Conservation (phyloP, 2,329 filamentous ascomycete species). For the Sporothrix pallida region DNA sequence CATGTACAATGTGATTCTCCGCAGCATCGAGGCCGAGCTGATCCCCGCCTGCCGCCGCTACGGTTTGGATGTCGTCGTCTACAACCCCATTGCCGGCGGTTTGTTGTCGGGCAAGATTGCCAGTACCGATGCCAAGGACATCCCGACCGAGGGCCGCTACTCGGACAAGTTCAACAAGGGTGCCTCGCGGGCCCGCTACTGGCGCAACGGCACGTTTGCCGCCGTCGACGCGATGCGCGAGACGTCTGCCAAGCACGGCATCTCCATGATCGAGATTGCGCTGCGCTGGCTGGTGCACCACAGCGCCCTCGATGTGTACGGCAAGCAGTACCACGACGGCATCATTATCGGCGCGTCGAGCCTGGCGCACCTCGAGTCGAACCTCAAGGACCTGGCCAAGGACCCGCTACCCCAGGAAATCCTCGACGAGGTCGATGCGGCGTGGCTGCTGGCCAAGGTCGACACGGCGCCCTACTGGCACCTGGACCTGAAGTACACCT, state of each 20-base stretch:
- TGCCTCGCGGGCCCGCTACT: slow-evolving; percentile 62
- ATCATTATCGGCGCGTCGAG: slow-evolving; percentile 66
- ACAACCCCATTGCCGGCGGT: slow-evolving; percentile 75
- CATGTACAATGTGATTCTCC: slow-evolving; percentile 67
- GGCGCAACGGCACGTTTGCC: slow-evolving; percentile 61
- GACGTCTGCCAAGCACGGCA: slow-evolving; percentile 65
- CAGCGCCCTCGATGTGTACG: slow-evolving; percentile 54
- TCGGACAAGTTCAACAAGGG: slow-evolving; percentile 57
- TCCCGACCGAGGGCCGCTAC: slow-evolving; percentile 71
- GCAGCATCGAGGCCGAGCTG: slow-evolving; percentile 65
- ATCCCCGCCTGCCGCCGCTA: slow-evolving; percentile 70
- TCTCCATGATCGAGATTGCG: slow-evolving; percentile 70
- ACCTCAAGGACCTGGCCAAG: slow-evolving; percentile 65
- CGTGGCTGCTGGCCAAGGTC: slow-evolving; percentile 71
- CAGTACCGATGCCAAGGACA: slow-evolving; percentile 32
- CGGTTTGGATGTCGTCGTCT: slow-evolving; percentile 71
- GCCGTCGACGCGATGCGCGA: slow-evolving; percentile 68
- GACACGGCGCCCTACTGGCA: slow-evolving; percentile 62
- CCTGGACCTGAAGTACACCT: slow-evolving; percentile 68
- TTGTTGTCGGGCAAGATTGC: slow-evolving; percentile 67
- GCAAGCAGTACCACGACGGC: slow-evolving; percentile 50
- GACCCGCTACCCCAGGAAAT: slow-evolving; percentile 79
- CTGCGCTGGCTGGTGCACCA: slow-evolving; percentile 74
- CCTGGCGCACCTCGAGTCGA: slow-evolving; percentile 61
- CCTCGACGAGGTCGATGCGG: slow-evolving; percentile 73